A percentile compares a stretch with the other conserved stretches of the same genome.
Evolutionary conservation across 2,329 filamentous ascomycete genomes (phyloP).

Genomic region (Talaromyces atroroseus): DNA sequence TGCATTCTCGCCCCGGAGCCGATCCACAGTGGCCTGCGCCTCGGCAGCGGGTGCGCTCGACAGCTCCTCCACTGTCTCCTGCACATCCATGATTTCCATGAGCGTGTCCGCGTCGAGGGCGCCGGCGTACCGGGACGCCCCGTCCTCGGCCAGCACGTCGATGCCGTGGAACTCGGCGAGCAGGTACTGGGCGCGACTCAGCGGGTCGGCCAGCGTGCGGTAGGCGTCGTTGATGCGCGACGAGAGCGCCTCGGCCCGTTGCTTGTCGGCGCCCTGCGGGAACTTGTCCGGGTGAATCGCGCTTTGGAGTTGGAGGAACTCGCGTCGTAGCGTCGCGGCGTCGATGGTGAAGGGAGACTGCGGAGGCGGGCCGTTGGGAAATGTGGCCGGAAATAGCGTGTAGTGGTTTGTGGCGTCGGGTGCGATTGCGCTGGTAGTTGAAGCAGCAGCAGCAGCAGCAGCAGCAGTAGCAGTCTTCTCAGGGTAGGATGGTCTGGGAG

Average conservation of each 20-base stretch:
- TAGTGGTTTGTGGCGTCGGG: conserved; percentile 61
- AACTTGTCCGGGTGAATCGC: conserved; percentile 47
- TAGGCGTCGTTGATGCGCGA: conserved; percentile 88
- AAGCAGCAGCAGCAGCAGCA: too few species aligned
- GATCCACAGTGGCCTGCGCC: conserved; percentile 55
- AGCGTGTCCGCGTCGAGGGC: conserved; percentile 66
- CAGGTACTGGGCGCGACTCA: conserved; percentile 83
- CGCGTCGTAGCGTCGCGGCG: conserved; percentile 62
- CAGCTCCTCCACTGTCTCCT: conserved; percentile 64
- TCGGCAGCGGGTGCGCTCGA: conserved; percentile 31
- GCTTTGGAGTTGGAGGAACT: conserved; percentile 79
- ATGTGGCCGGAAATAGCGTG: conserved; percentile 76
- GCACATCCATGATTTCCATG: conserved; percentile 79
- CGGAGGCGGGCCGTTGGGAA: conserved; percentile 74
- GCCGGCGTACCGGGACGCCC: conserved; percentile 53
- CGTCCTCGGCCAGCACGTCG: conserved; percentile 70
- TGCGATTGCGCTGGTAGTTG: conserved; percentile 5
- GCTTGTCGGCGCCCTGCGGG: conserved; percentile 42
- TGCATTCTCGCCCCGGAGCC: conserved; percentile 64
- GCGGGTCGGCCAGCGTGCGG: conserved; percentile 71
- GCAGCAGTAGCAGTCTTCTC: background rate
- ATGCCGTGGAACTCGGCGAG: conserved; percentile 61
- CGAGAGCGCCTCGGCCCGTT: conserved; percentile 68
- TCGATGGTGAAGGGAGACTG: conserved; percentile 70
- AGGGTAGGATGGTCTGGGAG: background rate